Evolutionary conservation across 2,329 filamentous ascomycete species (phyloP).

Genomic region (Talaromyces rugulosus): DNA sequence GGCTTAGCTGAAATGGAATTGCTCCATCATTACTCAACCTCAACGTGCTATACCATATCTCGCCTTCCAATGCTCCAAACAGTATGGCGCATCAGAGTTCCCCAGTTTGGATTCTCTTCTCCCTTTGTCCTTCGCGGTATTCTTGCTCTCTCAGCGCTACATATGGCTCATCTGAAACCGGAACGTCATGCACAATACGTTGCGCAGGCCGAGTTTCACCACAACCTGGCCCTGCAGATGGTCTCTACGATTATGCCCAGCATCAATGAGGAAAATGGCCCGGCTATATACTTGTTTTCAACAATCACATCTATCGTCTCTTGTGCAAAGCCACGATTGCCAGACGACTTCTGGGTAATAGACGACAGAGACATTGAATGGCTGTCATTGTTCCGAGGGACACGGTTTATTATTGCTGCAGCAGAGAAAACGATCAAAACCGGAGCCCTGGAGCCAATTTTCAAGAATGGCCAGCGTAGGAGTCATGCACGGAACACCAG

Average conservation of each 20-base stretch:
- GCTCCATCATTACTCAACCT: constrained; percentile 50
- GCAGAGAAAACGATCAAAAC: constrained; percentile 18
- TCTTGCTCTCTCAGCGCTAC: constrained; percentile 48
- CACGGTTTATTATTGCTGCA: constrained; percentile 28
- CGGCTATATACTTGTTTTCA: constrained; percentile 38
- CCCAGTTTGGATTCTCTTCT: constrained; percentile 44
- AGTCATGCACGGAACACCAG: constrained; percentile 7
- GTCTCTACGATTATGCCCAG: constrained; percentile 31
- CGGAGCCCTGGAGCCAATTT: constrained; percentile 14
- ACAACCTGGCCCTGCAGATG: constrained; percentile 28
- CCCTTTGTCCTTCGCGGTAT: constrained; percentile 49
- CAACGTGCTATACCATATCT: constrained; percentile 47
- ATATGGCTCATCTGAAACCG: constrained; percentile 42
- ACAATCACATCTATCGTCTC: constrained; percentile 34
- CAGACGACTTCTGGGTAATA: constrained; percentile 32
- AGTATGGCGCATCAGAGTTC: constrained; percentile 47
- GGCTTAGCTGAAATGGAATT: constrained; percentile 47
- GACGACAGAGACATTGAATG: constrained; percentile 34
- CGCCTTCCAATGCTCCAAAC: constrained; percentile 38
- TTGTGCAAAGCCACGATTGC: constrained; percentile 31
- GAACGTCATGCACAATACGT: constrained; percentile 38
- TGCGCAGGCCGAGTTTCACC: constrained; percentile 33
- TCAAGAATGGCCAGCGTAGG: constrained; percentile 12
- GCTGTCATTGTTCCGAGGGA: constrained; percentile 35
- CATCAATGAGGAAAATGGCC: constrained; percentile 30